Base-by-base conservation (phyloP, 495 filamentous ascomycete species). In the Talaromyces thailandensis region DNA sequence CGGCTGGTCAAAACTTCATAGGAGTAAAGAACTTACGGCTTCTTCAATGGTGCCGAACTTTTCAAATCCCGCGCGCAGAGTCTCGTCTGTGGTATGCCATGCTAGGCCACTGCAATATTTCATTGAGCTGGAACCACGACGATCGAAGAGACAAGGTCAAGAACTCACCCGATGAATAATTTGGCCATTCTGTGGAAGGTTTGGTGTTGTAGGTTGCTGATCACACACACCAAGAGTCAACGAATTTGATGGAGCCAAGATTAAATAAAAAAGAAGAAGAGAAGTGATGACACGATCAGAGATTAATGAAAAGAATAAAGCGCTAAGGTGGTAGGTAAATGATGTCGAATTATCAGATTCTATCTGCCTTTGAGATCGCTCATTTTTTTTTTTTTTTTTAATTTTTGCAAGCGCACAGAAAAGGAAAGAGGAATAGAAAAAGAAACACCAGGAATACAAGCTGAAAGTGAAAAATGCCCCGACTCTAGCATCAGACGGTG, bases 11-110 rank as follows among this genome's bases (percentile, higher is more conserved):
- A 6, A 4, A 14, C 9, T 7, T 40, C 28, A n/a, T n/a, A 50
- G 48, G 7, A 18, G 18, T n/a, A 3, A 21, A 7, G 43, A 0
- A 23, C 90, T 73, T 81, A 98, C 93, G 62, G 93, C 93, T 85
- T 98, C 93, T 71, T 96, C 91, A 62, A 98, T 87, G 28, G 75
- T 74, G 25, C 93, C 93, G 69, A 89, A 96, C 73, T 93, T 84
- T 74, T 92, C 87, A 76, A 98, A 98, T 70, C 96, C 95, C 63
- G 84, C 71, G 64, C 87, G 86, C 43, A 98, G 81, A 43, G 89
- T 88, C 3, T 71, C 71, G 75, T 98, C 93, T 72, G 93, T 91
- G 57, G 93, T 98, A 81, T 96, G 93, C 93, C 93, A 98, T 64
- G 93, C 91, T 65, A 98, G 92, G 82, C 93, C 93, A 68, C 93